A percentile compares a stretch with the other conserved stretches of the same genome.
Evolutionary conservation across 305 asterid genomes (phyloP).

Genomic region (Petunia hybrid): DNA sequence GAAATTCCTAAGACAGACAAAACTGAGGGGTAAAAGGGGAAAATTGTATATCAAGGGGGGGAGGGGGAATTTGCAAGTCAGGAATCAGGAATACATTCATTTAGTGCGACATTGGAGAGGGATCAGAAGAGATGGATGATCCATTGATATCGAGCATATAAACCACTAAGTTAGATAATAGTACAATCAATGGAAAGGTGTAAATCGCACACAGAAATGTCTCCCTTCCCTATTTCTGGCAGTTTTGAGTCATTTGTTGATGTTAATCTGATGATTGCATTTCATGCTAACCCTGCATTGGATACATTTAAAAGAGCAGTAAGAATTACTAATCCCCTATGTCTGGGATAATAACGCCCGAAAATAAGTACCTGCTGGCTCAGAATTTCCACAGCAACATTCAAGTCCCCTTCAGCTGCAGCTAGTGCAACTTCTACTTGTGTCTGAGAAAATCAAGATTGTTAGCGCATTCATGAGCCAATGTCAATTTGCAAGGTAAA

Average conservation of each 20-base stretch:
- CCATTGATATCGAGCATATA: not conserved
- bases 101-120: not conserved
- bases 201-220: not conserved
- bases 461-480: not conserved
- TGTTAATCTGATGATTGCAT: not conserved
- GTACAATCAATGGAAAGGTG: not conserved
- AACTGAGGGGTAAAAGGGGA: no score
- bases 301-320: not conserved
- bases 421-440: constrained; percentile 95
- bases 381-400: constrained; percentile 91
- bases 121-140: not conserved
- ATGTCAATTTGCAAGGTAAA: not conserved
- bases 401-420: constrained; percentile 91
- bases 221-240: not conserved
- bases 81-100: not conserved
- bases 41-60: not conserved
- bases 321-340: not conserved
- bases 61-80: not conserved
- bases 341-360: not conserved
- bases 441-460: constrained; percentile 58
- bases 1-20: no score
- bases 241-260: not conserved
- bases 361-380: constrained; percentile 78
- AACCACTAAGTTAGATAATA: not conserved
- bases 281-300: constrained; percentile 1